Conservation (phyloP, 2,329 filamentous ascomycete species). For the Pseudogymnoascus sp. region DNA sequence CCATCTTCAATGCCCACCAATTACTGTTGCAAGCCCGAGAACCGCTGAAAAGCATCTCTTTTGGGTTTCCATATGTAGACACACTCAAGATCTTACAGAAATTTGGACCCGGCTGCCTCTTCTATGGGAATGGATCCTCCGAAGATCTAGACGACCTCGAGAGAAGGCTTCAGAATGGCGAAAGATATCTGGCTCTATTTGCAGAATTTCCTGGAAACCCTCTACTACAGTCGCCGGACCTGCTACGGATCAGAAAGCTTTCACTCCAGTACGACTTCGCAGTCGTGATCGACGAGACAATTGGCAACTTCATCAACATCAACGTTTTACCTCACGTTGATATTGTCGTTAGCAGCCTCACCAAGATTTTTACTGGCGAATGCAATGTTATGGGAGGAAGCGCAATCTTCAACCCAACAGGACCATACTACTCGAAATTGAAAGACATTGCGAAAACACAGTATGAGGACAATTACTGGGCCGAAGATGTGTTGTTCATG, state of each 20-base stretch:
- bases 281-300: conserved; percentile 89
- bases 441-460: conserved; percentile 56
- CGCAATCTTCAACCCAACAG: conserved; percentile 54
- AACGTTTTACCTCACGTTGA: conserved; percentile 86
- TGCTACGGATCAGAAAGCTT: conserved; percentile 69
- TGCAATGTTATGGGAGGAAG: conserved; percentile 97
- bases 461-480: conserved; percentile 89
- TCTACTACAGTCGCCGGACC: conserved; percentile 74
- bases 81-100: conserved; percentile 93
- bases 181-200: conserved; percentile 75
- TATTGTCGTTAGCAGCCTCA: conserved; percentile 87
- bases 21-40: conserved; percentile 60
- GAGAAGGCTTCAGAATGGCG: conserved; percentile 58
- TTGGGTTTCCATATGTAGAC: conserved; percentile 96
- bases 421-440: conserved; percentile 63
- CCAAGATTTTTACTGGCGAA: conserved; percentile 95
- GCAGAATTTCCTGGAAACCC: conserved; percentile 96
- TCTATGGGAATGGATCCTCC: conserved; percentile 74
- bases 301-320: conserved; percentile 93
- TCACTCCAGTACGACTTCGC: conserved; percentile 82
- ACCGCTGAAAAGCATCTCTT: conserved; percentile 70
- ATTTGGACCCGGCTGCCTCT: conserved; percentile 80
- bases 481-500: conserved; percentile 88
- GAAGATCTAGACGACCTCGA: conserved; percentile 82
- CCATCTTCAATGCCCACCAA: conserved; percentile 84